Base-by-base conservation (phyloP, 805 yeast genomes). In the Zygoascus tannicola region DNA sequence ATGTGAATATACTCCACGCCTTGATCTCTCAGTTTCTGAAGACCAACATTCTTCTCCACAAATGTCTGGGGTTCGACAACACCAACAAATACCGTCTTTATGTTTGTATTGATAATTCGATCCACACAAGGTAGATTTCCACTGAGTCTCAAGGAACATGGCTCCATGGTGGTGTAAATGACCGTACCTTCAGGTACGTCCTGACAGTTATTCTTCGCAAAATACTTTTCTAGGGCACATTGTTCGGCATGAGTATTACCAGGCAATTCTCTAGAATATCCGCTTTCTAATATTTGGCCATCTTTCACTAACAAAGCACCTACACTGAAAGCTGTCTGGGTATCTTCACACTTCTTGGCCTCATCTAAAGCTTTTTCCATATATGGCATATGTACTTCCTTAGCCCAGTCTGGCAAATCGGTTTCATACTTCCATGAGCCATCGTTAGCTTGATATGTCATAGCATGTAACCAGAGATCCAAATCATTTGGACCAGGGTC, bases 211-310 rank as follows among this genome's bases (percentile, higher is more conserved):
- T 63, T 59, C 32, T 62, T 53, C 4, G 57, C 52, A 45, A 69
- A 76, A 53, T 80, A 81, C 61, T 92, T 92, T 26, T 79, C 82
- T 45, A 92, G 58, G 0, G 96, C 96, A 67, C 94, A 82, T 59
- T 92, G 96, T 56, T 92, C 98, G 3, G 98, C 98, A 60, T 90
- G 98, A 0, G 98, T 90, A 62, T 90, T 92, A 0, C 97, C 98
- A 16, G 81, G 84, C 2, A 88, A 66, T 61, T 92, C 98, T 44
- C 97, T 71, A 0, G 97, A 85, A 56, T 76, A 86, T 0, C 98
- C 98, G 0, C 85, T 78, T 5, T 82, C 71, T n/a, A 92, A 58
- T 0, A 90, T 67, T 42, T 73, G 56, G 19, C 72, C 73, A 32
- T 83, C 81, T 44, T 72, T 64, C 0, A 78, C 90, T 3, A 92